These are phyloP conservation scores for Penicillium angulare DNA, from an alignment of 495 filamentous ascomycete species.

Conservation along the genomic window DNA sequence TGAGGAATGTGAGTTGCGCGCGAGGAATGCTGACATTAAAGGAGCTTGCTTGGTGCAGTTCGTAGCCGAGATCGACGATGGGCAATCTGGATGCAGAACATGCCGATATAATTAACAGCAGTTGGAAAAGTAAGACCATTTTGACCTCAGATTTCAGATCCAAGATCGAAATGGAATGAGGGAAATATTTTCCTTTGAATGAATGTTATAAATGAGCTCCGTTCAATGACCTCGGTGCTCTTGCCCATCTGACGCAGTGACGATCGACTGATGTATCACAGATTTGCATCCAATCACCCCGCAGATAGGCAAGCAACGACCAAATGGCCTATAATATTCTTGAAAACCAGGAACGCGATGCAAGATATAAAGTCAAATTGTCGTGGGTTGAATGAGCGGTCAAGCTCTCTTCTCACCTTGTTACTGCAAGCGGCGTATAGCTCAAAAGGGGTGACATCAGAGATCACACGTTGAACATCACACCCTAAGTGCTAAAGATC, in stretches of 20 bases:
- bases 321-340: no score
- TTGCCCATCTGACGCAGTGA: no score
- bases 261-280: no score
- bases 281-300: no score
- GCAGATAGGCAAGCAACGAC: no score
- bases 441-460: no score
- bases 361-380: not conserved
- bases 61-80: constrained; percentile 51
- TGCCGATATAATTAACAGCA: constrained; percentile 12
- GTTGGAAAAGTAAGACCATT: constrained; percentile 3
- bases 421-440: not conserved
- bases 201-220: no score
- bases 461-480: no score
- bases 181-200: no score
- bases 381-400: not conserved
- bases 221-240: no score
- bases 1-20: not conserved
- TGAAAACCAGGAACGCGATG: no score
- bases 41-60: constrained; percentile 44
- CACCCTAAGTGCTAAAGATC: not conserved
- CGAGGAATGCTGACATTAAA: constrained; percentile 34
- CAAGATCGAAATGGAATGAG: no score
- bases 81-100: constrained; percentile 32
- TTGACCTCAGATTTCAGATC: constrained; percentile 3
- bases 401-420: not conserved